These are phyloP conservation scores for Neoboletus brunneissimus DNA, from an alignment of 768 basidiomycete genomes.

Conservation along the genomic window DNA sequence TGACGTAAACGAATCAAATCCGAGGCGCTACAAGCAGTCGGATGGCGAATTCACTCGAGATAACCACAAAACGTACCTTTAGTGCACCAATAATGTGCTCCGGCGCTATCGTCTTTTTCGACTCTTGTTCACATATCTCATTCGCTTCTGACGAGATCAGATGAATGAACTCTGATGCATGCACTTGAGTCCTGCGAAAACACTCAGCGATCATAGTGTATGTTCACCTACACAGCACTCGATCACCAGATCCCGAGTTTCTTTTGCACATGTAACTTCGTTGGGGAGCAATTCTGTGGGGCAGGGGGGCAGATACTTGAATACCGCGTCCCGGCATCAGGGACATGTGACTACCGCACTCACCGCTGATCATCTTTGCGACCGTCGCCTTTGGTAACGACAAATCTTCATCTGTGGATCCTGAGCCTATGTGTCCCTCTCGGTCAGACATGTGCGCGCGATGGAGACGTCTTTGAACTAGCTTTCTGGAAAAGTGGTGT, in stretches of 20 bases:
- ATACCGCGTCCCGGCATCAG: slow-evolving; percentile 4
- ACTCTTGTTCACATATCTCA: slow-evolving; percentile 96
- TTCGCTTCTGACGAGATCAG: slow-evolving; percentile 97
- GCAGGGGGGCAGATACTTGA: slow-evolving; percentile 1
- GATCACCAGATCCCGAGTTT: slow-evolving; percentile 94
- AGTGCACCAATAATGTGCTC: slow-evolving; percentile 94
- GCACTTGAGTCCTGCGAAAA: slow-evolving; percentile 15
- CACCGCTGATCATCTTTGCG: slow-evolving; percentile 93
- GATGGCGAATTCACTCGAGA: background rate
- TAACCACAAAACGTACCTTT: slow-evolving; percentile 51
- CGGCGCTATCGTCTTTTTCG: slow-evolving; percentile 98
- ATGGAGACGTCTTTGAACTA: slow-evolving; percentile 5
- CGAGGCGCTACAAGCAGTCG: slow-evolving; percentile 62
- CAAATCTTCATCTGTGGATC: slow-evolving; percentile 84
- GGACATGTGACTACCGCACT: slow-evolving; percentile 11
- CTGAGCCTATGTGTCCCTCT: slow-evolving; percentile 69
- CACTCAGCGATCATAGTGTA: slow-evolving; percentile 3
- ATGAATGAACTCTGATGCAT: slow-evolving; percentile 86
- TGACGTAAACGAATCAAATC: slow-evolving; percentile 85
- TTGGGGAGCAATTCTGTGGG: slow-evolving; percentile 78
- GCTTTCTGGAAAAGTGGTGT: background rate
- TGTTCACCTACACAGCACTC: slow-evolving; percentile 99
- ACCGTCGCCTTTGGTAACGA: slow-evolving; percentile 97
- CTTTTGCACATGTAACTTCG: slow-evolving; percentile 89
- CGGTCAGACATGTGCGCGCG: slow-evolving; percentile 76